These are phyloP conservation scores for Pelargonium citronellum DNA, from an alignment of 441 rosid genomes.

Conservation along the genomic window DNA sequence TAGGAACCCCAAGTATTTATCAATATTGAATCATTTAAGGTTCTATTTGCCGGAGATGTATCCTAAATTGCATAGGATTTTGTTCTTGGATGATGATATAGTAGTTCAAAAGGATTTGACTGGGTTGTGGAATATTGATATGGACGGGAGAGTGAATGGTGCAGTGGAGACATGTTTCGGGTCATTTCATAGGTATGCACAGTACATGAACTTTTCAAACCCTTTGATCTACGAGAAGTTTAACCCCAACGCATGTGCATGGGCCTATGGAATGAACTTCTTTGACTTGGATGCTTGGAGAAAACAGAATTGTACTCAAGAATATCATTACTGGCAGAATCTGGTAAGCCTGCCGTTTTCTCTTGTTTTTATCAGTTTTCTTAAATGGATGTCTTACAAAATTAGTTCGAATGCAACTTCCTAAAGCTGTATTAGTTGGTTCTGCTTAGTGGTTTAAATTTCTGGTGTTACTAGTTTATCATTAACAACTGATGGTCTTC, in stretches of 20 bases:
- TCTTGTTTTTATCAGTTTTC: neutral
- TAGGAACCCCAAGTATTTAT: constrained; percentile 83
- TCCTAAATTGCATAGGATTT: constrained; percentile 65
- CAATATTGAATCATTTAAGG: constrained; percentile 79
- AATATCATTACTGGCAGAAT: constrained; percentile 67
- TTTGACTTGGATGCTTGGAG: constrained; percentile 95
- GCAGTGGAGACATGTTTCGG: constrained; percentile 99
- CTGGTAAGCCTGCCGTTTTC: neutral
- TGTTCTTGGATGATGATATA: constrained; percentile 88
- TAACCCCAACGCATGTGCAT: constrained; percentile 93
- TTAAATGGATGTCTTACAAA: no score
- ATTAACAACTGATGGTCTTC: neutral
- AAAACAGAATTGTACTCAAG: constrained; percentile 51
- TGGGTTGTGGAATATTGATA: constrained; percentile 42
- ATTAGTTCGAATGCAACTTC: no score
- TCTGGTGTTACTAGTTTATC: no score
- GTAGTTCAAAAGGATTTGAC: constrained; percentile 83
- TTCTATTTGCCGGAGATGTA: constrained; percentile 90
- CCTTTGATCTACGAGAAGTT: constrained; percentile 79
- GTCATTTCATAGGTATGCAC: constrained; percentile 77
- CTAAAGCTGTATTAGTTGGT: no score
- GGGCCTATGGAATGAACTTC: constrained; percentile 97
- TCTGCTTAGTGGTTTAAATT: no score
- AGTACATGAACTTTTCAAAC: constrained; percentile 63
- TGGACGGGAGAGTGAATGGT: constrained; percentile 80